Evolutionary conservation across 2,329 filamentous ascomycete species (phyloP).

Genomic region (Davidsoniella eucalypti): DNA sequence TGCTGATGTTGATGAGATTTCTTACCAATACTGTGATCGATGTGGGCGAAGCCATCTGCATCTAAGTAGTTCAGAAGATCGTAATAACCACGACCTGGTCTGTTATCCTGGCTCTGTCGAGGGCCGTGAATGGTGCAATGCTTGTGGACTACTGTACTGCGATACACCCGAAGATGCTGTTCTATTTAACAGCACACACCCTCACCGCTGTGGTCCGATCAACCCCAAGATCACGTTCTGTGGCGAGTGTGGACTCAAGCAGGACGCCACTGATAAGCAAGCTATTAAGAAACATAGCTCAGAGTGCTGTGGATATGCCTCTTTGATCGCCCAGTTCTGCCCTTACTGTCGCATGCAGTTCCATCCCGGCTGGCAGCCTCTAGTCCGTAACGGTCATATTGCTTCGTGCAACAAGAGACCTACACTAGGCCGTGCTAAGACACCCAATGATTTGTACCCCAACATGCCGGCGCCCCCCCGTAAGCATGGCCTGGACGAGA

Average conservation of each 20-base stretch:
- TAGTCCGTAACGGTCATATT: conserved; percentile 10
- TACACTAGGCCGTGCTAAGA: neutral
- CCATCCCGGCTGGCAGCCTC: neutral
- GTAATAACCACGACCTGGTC: conserved; percentile 14
- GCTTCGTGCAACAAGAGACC: conserved; percentile 1
- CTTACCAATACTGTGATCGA: conserved; percentile 16
- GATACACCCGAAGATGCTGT: conserved; percentile 8
- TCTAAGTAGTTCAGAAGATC: conserved; percentile 13
- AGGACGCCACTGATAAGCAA: conserved; percentile 1
- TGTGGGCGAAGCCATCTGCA: conserved; percentile 15
- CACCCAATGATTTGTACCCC: conserved; percentile 11
- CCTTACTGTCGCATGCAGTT: conserved; percentile 14
- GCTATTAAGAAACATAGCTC: conserved; percentile 12
- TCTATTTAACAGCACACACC: conserved; percentile 8
- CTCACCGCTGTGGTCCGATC: conserved; percentile 13
- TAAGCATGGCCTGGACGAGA: neutral
- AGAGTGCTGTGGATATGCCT: conserved; percentile 14
- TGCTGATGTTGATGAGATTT: conserved; percentile 12
- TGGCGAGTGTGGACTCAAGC: conserved; percentile 13
- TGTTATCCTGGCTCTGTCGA: conserved; percentile 14
- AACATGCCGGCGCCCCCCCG: neutral
- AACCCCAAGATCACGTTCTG: conserved; percentile 11
- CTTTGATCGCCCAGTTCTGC: conserved; percentile 14
- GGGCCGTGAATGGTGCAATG: conserved; percentile 14
- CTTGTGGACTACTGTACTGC: conserved; percentile 13